A percentile compares a stretch with the other conserved stretches of the same genome.
Evolutionary conservation across 495 filamentous ascomycete genomes (phyloP).

Genomic region (Aspergillus hancockii): DNA sequence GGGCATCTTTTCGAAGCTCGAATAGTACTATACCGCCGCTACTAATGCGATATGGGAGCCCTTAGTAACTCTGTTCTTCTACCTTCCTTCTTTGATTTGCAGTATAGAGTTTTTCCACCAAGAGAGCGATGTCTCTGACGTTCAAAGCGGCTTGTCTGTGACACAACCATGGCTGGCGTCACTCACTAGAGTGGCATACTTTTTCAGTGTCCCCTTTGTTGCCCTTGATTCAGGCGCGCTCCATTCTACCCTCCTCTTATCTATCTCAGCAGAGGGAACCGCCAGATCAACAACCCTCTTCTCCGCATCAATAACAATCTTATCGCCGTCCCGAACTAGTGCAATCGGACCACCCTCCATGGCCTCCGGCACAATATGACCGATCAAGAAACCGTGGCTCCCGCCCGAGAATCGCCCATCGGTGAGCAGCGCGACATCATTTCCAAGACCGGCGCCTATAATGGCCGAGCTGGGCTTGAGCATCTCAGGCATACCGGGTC

Average conservation of each 20-base stretch:
- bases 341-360: conserved; percentile 54
- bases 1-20: too few species aligned
- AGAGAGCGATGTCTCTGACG: too few species aligned
- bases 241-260: conserved; percentile 63
- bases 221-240: conserved; percentile 20
- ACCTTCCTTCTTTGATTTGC: too few species aligned
- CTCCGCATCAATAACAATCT: conserved; percentile 49
- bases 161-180: conserved; percentile 27
- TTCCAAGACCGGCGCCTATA: conserved; percentile 80
- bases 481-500: conserved; percentile 87
- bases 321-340: conserved; percentile 51
- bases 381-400: conserved; percentile 50
- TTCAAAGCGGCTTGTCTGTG: conserved; percentile 19
- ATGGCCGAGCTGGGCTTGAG: conserved; percentile 77
- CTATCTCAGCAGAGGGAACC: conserved; percentile 37
- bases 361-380: conserved; percentile 52
- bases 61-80: too few species aligned
- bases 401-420: conserved; percentile 43
- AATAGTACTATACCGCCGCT: too few species aligned
- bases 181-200: conserved; percentile 60
- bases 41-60: too few species aligned
- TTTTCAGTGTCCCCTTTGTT: conserved; percentile 68
- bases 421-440: conserved; percentile 52
- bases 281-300: conserved; percentile 46
- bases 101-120: too few species aligned